Evolutionary conservation across 2,329 filamentous ascomycete genomes (phyloP), one percentile per base, ranked within the genome.

Genomic region (Bipolaris sorokiniana): DNA sequence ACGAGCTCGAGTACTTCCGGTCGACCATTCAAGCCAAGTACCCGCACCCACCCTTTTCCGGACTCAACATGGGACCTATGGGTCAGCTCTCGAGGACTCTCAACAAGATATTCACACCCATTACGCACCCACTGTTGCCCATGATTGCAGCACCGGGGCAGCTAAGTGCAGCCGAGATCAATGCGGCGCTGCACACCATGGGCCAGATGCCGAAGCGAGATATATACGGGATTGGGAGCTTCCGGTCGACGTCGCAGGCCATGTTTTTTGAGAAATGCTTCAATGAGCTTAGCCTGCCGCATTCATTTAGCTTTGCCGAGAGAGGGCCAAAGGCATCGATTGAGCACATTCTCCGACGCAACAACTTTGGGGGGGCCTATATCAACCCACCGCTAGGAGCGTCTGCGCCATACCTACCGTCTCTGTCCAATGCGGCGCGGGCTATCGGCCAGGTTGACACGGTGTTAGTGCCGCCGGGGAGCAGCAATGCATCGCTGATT

Each of bases 1-100:
- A 96, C 71, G 91, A 96, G 78, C 83, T 96, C 33, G 92, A 96
- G 75, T 93, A 93, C 76, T 96, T 96, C 77, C 88, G 91, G 28
- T 92, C 90, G 10, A 84, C 87, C 63, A 88, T 95, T 72, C 87
- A 87, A 68, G 80, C 84, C 28, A 86, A 89, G 61, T 88, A 89
- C 63, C 84, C 89, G 7, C 83, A 88, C 7, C 90, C 91, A 9
- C 89, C 90, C 0, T 82, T 96, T 33, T 95, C 91, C 1, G 91
- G 90, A 6, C 86, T 96, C 64, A 95, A 95, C 75, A 95, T 95
- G 90, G 90, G 90, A 23, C 88, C 91, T 66, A 86, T 87, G n/a
- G 92, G 92, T 10, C 91, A 96, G 71, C 85, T 96, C 48, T 95
- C 91, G 1, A 85, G 92, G 67, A 90, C 90, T 0, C 81, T 95